Percentiles rank a stretch among this genome's conserved stretches.
Evolutionary conservation across 257 asterid genomes (phyloP).

Genomic region (Nicotiana tabacum): DNA sequence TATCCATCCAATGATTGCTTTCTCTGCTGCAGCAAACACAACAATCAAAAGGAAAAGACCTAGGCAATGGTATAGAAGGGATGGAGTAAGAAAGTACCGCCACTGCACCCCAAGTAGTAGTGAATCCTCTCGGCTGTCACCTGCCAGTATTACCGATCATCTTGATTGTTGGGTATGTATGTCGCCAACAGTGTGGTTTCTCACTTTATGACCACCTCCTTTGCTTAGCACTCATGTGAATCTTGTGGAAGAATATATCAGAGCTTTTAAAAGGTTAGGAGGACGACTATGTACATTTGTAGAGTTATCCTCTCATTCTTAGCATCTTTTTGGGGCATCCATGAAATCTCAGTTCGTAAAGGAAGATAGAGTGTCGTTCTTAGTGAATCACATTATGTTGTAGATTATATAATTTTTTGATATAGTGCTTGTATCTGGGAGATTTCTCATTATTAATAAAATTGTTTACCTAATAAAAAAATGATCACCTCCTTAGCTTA

Average conservation of each 20-base stretch:
- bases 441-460: neutral
- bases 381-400: neutral
- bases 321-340: neutral
- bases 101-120: neutral
- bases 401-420: neutral
- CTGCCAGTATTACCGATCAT: neutral
- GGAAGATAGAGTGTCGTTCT: neutral
- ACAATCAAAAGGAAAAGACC: neutral
- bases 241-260: neutral
- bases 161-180: neutral
- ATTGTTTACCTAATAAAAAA: neutral
- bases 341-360: neutral
- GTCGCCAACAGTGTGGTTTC: neutral
- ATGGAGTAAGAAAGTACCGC: neutral
- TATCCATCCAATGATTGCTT: slow-evolving; percentile 1
- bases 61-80: neutral
- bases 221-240: neutral
- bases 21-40: neutral
- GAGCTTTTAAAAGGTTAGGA: neutral
- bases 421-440: neutral
- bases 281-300: neutral
- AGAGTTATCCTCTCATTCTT: neutral
- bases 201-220: neutral
- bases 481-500: neutral
- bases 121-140: neutral